Evolutionary conservation across 2,329 filamentous ascomycete species (phyloP).

Genomic region (Ophiostoma angusticollis): DNA sequence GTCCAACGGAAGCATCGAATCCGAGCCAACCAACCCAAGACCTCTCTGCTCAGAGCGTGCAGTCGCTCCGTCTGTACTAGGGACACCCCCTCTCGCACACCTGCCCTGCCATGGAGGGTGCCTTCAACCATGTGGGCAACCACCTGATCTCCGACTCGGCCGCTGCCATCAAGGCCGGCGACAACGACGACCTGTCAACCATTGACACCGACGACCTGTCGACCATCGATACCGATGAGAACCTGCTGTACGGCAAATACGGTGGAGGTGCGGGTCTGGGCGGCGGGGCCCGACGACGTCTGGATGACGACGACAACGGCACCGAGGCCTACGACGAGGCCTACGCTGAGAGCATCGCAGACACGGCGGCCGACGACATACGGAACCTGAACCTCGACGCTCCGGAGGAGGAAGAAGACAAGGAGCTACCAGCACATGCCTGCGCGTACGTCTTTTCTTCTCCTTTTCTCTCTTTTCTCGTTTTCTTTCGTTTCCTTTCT

Average conservation of each 20-base stretch:
- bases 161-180: conserved; percentile 75
- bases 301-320: conserved; percentile 82
- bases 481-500: neutral
- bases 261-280: conserved; percentile 41
- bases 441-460: conserved; percentile 65
- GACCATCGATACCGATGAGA: conserved; percentile 64
- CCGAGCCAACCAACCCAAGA: no score
- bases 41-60: no score
- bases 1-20: no score
- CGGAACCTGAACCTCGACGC: conserved; percentile 47
- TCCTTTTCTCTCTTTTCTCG: no score
- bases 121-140: conserved; percentile 80
- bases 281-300: conserved; percentile 41
- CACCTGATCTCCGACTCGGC: conserved; percentile 74
- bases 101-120: conserved; percentile 57
- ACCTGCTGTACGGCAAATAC: conserved; percentile 61
- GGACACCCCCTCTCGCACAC: neutral
- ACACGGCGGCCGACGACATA: conserved; percentile 64
- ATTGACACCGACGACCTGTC: conserved; percentile 63
- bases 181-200: conserved; percentile 59
- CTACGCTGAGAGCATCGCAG: conserved; percentile 64
- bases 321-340: conserved; percentile 74
- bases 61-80: no score
- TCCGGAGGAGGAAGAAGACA: conserved; percentile 59
- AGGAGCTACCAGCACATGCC: conserved; percentile 83